phyloP scores from a whole-genome alignment of 2,329 filamentous ascomycete species.

The Cladobotryum protrusum region DNA sequence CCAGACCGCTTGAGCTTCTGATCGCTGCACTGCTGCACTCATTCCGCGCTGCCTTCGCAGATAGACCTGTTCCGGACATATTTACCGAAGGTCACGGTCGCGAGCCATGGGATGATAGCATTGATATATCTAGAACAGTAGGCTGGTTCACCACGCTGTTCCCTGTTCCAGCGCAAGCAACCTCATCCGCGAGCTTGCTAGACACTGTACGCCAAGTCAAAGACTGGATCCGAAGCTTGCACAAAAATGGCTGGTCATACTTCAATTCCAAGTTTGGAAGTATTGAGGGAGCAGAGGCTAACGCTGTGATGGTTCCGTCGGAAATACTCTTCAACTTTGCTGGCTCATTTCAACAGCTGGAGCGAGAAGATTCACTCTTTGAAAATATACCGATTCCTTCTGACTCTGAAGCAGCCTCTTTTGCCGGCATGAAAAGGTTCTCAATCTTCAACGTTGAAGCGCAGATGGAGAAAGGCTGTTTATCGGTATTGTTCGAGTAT shows the following conservation, averaged over 20 bases:
- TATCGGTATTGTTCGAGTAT: too few species aligned
- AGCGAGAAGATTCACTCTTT: slow-evolving; percentile 3
- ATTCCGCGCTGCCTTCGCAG: slow-evolving; percentile 21
- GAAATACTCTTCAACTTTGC: slow-evolving; percentile 21
- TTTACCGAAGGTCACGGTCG: slow-evolving; percentile 29
- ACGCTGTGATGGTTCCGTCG: slow-evolving; percentile 28
- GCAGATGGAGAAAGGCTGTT: too few species aligned
- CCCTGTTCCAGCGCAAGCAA: slow-evolving; percentile 15
- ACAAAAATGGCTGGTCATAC: slow-evolving; percentile 16
- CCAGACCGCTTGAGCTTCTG: slow-evolving; percentile 12
- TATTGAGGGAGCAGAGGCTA: slow-evolving; percentile 19
- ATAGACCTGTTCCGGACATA: slow-evolving; percentile 20
- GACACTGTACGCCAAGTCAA: slow-evolving; percentile 16
- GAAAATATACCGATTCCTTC: not conserved
- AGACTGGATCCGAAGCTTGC: slow-evolving; percentile 14
- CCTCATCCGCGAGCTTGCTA: not conserved
- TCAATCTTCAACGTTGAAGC: too few species aligned
- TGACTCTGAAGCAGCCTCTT: not conserved
- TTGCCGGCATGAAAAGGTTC: too few species aligned
- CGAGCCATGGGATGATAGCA: slow-evolving; percentile 21
- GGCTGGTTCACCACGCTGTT: slow-evolving; percentile 32
- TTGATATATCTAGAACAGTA: slow-evolving; percentile 26
- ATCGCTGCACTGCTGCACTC: slow-evolving; percentile 18
- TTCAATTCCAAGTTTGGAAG: slow-evolving; percentile 15
- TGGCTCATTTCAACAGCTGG: slow-evolving; percentile 9